Percentiles rank a stretch among this genome's conserved stretches.
These are phyloP conservation scores for Clitocybe nebularis DNA, from an alignment of 1,284 basidiomycete genomes.

Conservation along the genomic window DNA sequence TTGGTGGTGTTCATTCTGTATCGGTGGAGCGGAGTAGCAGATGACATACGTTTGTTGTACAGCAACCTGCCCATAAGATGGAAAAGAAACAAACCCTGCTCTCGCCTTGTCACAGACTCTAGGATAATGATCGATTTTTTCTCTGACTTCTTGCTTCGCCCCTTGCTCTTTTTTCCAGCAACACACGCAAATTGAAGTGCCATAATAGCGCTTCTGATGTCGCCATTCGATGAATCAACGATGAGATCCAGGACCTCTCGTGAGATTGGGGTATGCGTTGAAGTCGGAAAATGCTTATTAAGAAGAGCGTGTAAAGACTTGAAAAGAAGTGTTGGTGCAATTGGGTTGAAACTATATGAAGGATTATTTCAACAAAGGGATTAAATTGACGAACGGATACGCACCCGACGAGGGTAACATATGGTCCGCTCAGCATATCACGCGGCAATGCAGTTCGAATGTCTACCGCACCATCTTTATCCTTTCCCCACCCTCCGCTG, in stretches of 20 bases:
- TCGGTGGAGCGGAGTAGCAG: conserved; percentile 2
- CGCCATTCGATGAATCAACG: conserved; percentile 79
- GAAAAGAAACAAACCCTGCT: conserved; percentile 86
- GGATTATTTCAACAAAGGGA: conserved; percentile 1
- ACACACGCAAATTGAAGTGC: conserved; percentile 80
- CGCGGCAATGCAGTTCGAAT: conserved; percentile 65
- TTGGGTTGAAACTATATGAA: conserved; percentile 77
- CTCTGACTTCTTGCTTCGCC: conserved; percentile 28
- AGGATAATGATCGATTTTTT: conserved; percentile 37
- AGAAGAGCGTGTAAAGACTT: conserved; percentile 75
- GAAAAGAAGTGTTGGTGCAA: conserved; percentile 82
- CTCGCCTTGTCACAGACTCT: conserved; percentile 74
- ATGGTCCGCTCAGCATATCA: conserved; percentile 56
- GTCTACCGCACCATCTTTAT: conserved; percentile 56
- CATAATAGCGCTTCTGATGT: conserved; percentile 92
- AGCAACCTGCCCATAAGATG: conserved; percentile 92
- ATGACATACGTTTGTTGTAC: conserved; percentile 84
- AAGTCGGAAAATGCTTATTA: conserved; percentile 38
- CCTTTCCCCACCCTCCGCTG: conserved; percentile 39
- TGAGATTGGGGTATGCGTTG: conserved; percentile 35
- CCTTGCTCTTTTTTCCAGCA: conserved; percentile 29
- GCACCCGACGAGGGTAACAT: conserved; percentile 73
- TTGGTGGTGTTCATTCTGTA: conserved; percentile 3
- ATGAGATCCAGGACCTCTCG: conserved; percentile 72
- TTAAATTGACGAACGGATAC: conserved; percentile 20